Conservation (phyloP, 1,139 yeast species). For the Kluyveromyces sp. region DNA sequence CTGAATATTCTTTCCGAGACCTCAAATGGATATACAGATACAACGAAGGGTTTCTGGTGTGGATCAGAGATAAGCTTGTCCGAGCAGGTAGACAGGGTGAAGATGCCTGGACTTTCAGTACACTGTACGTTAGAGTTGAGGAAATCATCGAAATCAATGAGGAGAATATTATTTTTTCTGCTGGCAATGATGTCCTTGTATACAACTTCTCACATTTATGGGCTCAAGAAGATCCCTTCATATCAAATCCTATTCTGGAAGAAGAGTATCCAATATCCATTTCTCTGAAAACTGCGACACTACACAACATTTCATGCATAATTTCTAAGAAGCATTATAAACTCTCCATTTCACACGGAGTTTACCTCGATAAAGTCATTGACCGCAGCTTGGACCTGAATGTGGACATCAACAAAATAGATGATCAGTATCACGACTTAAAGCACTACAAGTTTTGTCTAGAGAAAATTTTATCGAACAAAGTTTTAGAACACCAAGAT, state of each 20-base stretch:
- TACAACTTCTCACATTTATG: constrained; percentile 22
- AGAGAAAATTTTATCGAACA: constrained; percentile 27
- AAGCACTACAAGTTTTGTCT: constrained; percentile 29
- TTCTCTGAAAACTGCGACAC: constrained; percentile 25
- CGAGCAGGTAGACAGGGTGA: constrained; percentile 15
- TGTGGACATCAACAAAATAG: constrained; percentile 16
- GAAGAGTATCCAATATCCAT: constrained; percentile 28
- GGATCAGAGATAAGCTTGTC: constrained; percentile 17
- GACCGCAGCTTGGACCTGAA: constrained; percentile 15
- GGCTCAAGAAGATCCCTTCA: constrained; percentile 14
- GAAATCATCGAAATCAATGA: constrained; percentile 23
- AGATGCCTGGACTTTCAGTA: constrained; percentile 16
- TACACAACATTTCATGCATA: constrained; percentile 24
- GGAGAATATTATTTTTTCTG: constrained; percentile 23
- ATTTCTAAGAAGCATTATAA: constrained; percentile 17
- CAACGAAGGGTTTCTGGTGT: constrained; percentile 24
- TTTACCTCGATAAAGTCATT: constrained; percentile 28
- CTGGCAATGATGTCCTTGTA: constrained; percentile 16
- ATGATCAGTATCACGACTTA: constrained; percentile 17
- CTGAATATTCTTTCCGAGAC: constrained; percentile 10
- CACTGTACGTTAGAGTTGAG: constrained; percentile 22
- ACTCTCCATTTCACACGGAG: constrained; percentile 22
- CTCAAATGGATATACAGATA: constrained; percentile 23
- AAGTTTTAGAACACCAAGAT: constrained; percentile 38
- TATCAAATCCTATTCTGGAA: constrained; percentile 19